These are phyloP conservation scores for Agaricus blazei DNA, from an alignment of 768 basidiomycete genomes.

Conservation along the genomic window DNA sequence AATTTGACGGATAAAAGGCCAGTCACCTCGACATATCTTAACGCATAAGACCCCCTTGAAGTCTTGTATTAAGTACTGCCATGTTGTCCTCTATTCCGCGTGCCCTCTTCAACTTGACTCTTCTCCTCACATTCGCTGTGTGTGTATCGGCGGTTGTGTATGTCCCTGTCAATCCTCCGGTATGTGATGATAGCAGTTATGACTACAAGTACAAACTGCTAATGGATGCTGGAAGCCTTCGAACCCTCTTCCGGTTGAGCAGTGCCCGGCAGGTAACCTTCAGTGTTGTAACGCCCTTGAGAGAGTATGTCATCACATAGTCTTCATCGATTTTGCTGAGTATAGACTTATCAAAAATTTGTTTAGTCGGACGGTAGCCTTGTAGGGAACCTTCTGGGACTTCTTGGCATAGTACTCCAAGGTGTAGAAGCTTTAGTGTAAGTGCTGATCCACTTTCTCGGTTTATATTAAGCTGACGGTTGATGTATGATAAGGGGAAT, in stretches of 20 bases:
- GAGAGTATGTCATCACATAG: slow-evolving; percentile 12
- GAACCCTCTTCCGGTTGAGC: slow-evolving; percentile 15
- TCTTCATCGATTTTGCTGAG: neutral
- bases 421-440: slow-evolving; percentile 24
- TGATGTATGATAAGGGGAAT: slow-evolving; percentile 16
- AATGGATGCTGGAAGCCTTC: slow-evolving; percentile 9
- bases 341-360: neutral
- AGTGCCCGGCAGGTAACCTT: slow-evolving; percentile 18
- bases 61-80: too few species aligned
- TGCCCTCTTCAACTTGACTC: too few species aligned
- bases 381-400: slow-evolving; percentile 19
- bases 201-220: too few species aligned
- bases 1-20: too few species aligned
- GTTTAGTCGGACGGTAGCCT: slow-evolving; percentile 18
- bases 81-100: too few species aligned
- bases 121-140: too few species aligned
- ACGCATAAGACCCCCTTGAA: too few species aligned
- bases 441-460: neutral
- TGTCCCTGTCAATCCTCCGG: too few species aligned
- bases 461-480: neutral
- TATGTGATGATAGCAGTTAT: too few species aligned
- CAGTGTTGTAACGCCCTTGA: slow-evolving; percentile 21
- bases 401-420: slow-evolving; percentile 20
- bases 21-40: too few species aligned
- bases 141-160: too few species aligned